Evolutionary conservation across 192 early-diverging fungal genomes (phyloP), one percentile per base, ranked within the genome.

Genomic region (Hyaloraphidium curvatum): DNA sequence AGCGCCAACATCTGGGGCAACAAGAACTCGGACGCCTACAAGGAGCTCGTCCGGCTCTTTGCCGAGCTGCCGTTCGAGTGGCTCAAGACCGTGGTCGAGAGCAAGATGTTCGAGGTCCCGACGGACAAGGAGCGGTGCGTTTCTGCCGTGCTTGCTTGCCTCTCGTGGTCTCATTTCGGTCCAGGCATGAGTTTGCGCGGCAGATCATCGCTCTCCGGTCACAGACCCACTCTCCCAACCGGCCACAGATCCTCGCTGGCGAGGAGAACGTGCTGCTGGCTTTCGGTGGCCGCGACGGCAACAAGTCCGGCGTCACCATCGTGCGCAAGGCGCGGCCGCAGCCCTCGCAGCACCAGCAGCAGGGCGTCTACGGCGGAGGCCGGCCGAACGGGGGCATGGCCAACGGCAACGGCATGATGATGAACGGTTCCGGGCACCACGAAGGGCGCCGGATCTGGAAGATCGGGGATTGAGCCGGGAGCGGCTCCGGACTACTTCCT

Each of bases 261-360:
- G 74, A 77, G 60, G 76, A 78, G 55, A 77, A 74, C 54, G 76
- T 78, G 30, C 57, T 78, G 23, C 54, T 78, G 7, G 53, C 74
- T 3, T 78, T 78, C 58, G 76, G 75, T 16, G 56, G 56, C 28
- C 67, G 73, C 56, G 43, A 53, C 22, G n/a, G 23, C 14, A 50
- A 62, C 21, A 28, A 31, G 19, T 53, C 50, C 7, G 69, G 65
- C 29, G 70, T 77, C n/a, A 74, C 75, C 3, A 66, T 77, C 40
- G 70, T 77, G n/a, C 67, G 75, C 37, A 76, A 74, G 41, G 66
- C 74, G n/a, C n/a, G n/a, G n/a, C n/a, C n/a, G n/a, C n/a, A n/a
- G n/a, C n/a, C n/a, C n/a, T n/a, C n/a, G n/a, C n/a, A n/a, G n/a
- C n/a, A n/a, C n/a, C n/a, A n/a, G n/a, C n/a, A n/a, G n/a, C n/a